These are phyloP conservation scores for Graphilbum sp. DNA, from an alignment of 2,329 filamentous ascomycete species.

Conservation along the genomic window DNA sequence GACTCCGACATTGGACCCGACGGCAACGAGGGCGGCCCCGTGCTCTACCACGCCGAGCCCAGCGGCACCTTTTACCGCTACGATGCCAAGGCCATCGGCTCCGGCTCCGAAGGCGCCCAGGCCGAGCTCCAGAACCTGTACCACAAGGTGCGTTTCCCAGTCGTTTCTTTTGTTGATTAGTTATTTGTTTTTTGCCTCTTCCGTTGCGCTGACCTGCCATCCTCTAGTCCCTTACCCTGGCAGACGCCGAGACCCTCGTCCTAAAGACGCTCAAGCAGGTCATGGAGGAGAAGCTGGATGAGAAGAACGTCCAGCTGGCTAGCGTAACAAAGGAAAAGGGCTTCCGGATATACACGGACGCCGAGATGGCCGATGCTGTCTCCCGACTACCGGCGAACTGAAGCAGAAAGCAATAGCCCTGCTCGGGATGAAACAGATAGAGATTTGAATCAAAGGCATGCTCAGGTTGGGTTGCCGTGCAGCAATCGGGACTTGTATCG, in stretches of 20 bases:
- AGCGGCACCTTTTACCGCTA: slow-evolving; percentile 98
- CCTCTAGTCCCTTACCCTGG: slow-evolving; percentile 66
- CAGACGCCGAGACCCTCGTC: slow-evolving; percentile 85
- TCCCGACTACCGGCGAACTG: slow-evolving; percentile 60
- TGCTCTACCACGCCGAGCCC: slow-evolving; percentile 94
- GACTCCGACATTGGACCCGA: slow-evolving; percentile 28
- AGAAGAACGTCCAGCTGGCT: slow-evolving; percentile 96
- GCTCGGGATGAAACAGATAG: too few relatives aligned
- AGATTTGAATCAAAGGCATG: too few relatives aligned
- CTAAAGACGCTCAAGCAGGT: slow-evolving; percentile 98
- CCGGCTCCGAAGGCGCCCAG: slow-evolving; percentile 91
- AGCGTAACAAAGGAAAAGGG: slow-evolving; percentile 96
- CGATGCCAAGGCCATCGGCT: slow-evolving; percentile 96
- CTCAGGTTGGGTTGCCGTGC: too few relatives aligned
- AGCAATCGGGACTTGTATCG: too few relatives aligned
- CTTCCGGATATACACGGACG: slow-evolving; percentile 96
- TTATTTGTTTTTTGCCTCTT: neutral
- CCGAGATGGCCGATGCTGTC: slow-evolving; percentile 90
- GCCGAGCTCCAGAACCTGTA: slow-evolving; percentile 98
- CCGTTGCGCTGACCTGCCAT: neutral
- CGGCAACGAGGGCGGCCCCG: slow-evolving; percentile 65
- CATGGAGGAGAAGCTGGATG: slow-evolving; percentile 98
- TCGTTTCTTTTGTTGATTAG: neutral
- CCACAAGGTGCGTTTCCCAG: slow-evolving; percentile 48
- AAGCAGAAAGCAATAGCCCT: neutral